Evolutionary conservation across 305 asterid species (phyloP).

Genomic region (Caryopteris hybrid): DNA sequence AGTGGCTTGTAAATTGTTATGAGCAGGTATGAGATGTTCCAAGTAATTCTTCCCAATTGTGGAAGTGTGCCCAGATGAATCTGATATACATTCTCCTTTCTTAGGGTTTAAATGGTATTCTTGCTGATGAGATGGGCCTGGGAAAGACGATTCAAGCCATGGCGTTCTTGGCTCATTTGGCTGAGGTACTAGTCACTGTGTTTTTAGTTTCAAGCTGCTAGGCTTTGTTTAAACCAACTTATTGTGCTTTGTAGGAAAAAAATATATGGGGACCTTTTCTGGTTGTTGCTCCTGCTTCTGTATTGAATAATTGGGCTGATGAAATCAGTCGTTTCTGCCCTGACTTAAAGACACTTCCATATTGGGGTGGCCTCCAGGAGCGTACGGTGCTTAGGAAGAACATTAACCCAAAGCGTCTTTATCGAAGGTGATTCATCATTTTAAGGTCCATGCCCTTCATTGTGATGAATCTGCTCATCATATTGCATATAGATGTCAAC

Average conservation of each 20-base stretch:
- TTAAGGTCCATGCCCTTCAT: slow-evolving; percentile 10
- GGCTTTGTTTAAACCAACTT: slow-evolving; percentile 22
- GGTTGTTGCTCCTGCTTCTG: slow-evolving; percentile 98
- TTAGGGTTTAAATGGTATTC: slow-evolving; percentile 97
- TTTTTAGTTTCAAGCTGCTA: slow-evolving; percentile 5
- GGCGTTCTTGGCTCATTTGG: slow-evolving; percentile 98
- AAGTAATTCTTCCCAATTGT: slow-evolving; percentile 3
- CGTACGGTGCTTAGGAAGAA: slow-evolving; percentile 88
- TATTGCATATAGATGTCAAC: background rate
- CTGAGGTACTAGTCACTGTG: slow-evolving; percentile 58
- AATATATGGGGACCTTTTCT: slow-evolving; percentile 99
- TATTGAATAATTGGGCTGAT: slow-evolving; percentile 96
- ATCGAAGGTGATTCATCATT: slow-evolving; percentile 61
- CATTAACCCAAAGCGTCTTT: slow-evolving; percentile 94
- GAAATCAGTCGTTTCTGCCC: slow-evolving; percentile 99
- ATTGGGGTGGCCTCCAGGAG: slow-evolving; percentile 95
- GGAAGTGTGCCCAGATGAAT: slow-evolving; percentile 16
- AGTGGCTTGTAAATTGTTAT: slow-evolving; percentile 99
- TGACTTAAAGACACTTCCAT: slow-evolving; percentile 91
- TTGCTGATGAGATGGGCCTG: slow-evolving; percentile 99
- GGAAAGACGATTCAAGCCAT: slow-evolving; percentile 99
- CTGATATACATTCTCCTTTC: slow-evolving; percentile 10
- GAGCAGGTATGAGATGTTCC: slow-evolving; percentile 65
- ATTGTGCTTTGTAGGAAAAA: slow-evolving; percentile 57
- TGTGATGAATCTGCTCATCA: slow-evolving; percentile 4